These are phyloP conservation scores for Bassia scoparia DNA, from an alignment of 148 eudicot species.

Conservation along the genomic window DNA sequence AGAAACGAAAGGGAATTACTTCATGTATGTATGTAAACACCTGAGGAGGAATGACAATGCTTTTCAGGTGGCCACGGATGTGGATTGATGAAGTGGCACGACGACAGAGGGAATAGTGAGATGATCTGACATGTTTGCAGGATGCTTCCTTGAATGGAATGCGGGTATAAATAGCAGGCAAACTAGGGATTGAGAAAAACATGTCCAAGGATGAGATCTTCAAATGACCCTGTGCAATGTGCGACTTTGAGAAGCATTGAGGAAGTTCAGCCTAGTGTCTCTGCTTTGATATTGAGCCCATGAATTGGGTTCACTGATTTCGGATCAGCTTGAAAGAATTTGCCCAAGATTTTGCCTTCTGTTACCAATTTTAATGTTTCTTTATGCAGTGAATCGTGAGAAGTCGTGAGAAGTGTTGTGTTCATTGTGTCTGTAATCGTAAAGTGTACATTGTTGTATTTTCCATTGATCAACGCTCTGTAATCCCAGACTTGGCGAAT, in stretches of 20 bases:
- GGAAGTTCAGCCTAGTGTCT: constrained; percentile 93
- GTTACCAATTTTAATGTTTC: no score
- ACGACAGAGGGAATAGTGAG: constrained; percentile 93
- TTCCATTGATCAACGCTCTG: background rate
- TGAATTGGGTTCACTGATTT: constrained; percentile 83
- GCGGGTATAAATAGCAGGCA: constrained; percentile 92
- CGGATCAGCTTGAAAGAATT: constrained; percentile 71
- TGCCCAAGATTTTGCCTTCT: no score
- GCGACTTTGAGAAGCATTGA: constrained; percentile 88
- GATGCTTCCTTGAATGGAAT: constrained; percentile 97
- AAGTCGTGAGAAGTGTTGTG: constrained; percentile 13
- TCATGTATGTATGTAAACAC: no score
- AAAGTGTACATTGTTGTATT: constrained; percentile 22
- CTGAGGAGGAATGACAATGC: background rate
- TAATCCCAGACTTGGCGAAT: constrained; percentile 1
- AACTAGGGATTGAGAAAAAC: constrained; percentile 86
- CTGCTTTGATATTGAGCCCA: constrained; percentile 87
- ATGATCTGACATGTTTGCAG: constrained; percentile 93
- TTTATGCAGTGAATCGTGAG: no score
- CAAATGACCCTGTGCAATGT: constrained; percentile 93
- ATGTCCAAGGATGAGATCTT: constrained; percentile 97
- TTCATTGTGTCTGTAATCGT: constrained; percentile 15
- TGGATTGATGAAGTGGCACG: constrained; percentile 86
- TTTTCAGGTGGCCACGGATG: constrained; percentile 70
- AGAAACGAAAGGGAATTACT: no score